Evolutionary conservation across 441 rosid genomes (phyloP), one percentile per base, ranked within the genome.

Genomic region (Raphanus hybrid): DNA sequence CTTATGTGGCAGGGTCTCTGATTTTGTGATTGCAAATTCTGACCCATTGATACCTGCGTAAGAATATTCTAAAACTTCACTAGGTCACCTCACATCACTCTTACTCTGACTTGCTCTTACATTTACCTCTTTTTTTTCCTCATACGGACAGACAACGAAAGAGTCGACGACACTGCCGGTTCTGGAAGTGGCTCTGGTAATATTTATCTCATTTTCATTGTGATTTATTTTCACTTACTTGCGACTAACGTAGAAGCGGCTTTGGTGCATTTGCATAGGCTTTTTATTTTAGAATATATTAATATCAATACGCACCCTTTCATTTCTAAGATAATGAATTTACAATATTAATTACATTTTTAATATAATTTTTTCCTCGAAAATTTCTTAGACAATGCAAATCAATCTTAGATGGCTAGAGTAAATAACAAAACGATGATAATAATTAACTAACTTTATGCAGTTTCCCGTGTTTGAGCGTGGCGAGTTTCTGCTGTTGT

Each of bases 101-200:
- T 6, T 52, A 14, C 67, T 71, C 66, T 69, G n/a, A 10, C 18
- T 29, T 16, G 7, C 11, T 60, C 71, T 70, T 69, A 68, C 48
- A 52, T 20, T 67, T 70, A 59, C 75, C 59, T 55, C 18, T 18
- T 54, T 14, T 23, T 16, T 48, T 76, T 29, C n/a, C 67, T 71
- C 48, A 48, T 35, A 52, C 32, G 52, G 80, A 73, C 90, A 94
- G 97, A 83, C 86, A 84, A 62, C 81, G 63, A 29, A 91, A 85
- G 82, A 88, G 81, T 29, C 80, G 89, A 80, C 85, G 84, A 72
- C 75, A 87, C 6, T 82, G 89, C 77, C 83, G 87, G 11, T 85
- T 92, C 74, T 91, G 97, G 97, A 90, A 90, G 81, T 88, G 97
- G 98, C 93, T 92, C 58, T 84, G 98, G 98, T 94, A 88, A 14